These are phyloP conservation scores for Mucor lusitanicus DNA, from an alignment of 371 early-diverging fungal species.

Conservation along the genomic window DNA sequence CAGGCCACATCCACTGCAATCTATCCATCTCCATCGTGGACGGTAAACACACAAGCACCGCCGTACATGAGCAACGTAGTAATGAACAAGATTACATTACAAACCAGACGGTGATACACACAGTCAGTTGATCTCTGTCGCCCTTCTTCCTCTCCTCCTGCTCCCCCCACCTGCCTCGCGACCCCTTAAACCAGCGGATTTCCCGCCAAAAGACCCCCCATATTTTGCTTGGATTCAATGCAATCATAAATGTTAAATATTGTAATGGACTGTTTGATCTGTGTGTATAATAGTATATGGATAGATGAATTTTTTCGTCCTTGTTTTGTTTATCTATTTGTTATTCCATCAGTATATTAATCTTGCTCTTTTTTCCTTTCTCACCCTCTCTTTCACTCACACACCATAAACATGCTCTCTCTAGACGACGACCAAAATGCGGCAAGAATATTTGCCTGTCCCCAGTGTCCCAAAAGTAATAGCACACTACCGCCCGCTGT, in stretches of 20 bases:
- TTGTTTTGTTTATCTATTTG: slow-evolving; percentile 22
- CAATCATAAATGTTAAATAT: background rate
- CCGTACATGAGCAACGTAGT: slow-evolving; percentile 17
- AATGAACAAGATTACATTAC: slow-evolving; percentile 23
- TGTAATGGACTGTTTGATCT: slow-evolving; percentile 7
- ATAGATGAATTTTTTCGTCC: slow-evolving; percentile 29
- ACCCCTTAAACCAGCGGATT: background rate
- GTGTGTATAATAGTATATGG: slow-evolving; percentile 25
- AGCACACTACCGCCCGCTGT: too few relatives aligned
- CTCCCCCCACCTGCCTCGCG: background rate
- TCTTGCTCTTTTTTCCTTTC: slow-evolving; percentile 13
- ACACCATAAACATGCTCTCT: slow-evolving; percentile 15
- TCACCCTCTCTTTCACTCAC: slow-evolving; percentile 1
- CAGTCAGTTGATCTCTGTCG: background rate
- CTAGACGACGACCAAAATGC: slow-evolving; percentile 24
- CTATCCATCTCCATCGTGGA: background rate
- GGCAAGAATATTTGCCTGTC: slow-evolving; percentile 42
- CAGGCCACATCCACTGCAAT: background rate
- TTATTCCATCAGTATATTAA: slow-evolving; percentile 14
- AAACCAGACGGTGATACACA: slow-evolving; percentile 19
- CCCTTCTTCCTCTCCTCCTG: background rate
- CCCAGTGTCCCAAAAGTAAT: slow-evolving; percentile 54
- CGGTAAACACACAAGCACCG: slow-evolving; percentile 12
- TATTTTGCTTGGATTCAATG: background rate
- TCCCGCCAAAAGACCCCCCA: slow-evolving; percentile 20